These are phyloP conservation scores for Tylopilus rubrobrunneus DNA, from an alignment of 768 basidiomycete genomes.

Conservation along the genomic window DNA sequence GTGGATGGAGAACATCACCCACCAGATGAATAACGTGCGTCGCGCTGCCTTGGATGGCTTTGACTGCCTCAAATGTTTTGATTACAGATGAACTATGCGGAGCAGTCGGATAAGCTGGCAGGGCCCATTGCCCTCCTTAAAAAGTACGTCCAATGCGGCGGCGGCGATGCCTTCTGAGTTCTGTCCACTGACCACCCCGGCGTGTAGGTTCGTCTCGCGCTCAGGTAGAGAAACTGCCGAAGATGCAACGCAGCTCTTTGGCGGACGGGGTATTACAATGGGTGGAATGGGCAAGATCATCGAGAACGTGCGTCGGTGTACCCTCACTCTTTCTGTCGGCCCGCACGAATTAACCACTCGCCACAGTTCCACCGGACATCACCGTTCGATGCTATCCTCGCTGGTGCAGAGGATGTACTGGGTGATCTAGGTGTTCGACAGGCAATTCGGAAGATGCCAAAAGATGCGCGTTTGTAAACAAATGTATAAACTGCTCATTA, in stretches of 20 bases:
- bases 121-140: constrained; percentile 87
- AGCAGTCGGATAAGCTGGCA: constrained; percentile 84
- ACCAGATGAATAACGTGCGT: constrained; percentile 86
- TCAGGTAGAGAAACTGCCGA: constrained; percentile 47
- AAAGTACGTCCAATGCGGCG: constrained; percentile 48
- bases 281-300: constrained; percentile 85
- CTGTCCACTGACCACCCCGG: neutral
- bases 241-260: constrained; percentile 84
- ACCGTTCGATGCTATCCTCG: constrained; percentile 80
- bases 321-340: neutral
- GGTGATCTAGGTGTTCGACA: constrained; percentile 74
- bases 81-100: constrained; percentile 74
- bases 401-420: constrained; percentile 73
- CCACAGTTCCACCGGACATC: constrained; percentile 76
- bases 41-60: neutral
- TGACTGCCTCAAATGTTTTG: neutral
- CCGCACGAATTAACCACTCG: neutral
- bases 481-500: neutral
- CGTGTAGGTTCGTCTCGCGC: constrained; percentile 58
- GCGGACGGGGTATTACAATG: constrained; percentile 81
- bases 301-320: constrained; percentile 60
- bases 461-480: constrained; percentile 39
- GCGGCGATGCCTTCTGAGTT: neutral
- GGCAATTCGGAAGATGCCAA: constrained; percentile 68
- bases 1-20: constrained; percentile 87